Evolutionary conservation across 192 early-diverging fungal species (phyloP).

Genomic region (Backusella australiensis): DNA sequence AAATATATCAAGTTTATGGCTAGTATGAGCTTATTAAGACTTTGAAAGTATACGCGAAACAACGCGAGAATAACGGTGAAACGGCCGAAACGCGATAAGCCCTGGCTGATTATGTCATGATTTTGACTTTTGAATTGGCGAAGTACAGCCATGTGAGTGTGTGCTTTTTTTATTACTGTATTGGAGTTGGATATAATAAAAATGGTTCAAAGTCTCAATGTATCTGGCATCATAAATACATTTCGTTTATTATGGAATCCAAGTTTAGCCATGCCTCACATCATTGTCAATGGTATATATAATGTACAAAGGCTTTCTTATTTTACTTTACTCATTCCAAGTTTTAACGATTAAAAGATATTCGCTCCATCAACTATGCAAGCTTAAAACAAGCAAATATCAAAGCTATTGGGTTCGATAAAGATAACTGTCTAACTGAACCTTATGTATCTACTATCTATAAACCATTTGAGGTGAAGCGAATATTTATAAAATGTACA

Average conservation of each 20-base stretch:
- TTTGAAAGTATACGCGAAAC: too few species aligned
- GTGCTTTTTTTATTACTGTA: too few species aligned
- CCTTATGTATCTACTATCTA: slow-evolving; percentile 75
- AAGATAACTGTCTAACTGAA: slow-evolving; percentile 93
- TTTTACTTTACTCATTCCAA: background rate
- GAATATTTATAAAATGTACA: background rate
- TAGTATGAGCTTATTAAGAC: too few species aligned
- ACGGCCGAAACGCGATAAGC: too few species aligned
- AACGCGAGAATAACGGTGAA: too few species aligned
- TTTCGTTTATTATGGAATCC: slow-evolving; percentile 59
- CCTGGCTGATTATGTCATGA: too few species aligned
- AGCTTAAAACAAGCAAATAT: slow-evolving; percentile 51
- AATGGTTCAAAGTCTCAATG: slow-evolving; percentile 84
- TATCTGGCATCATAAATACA: slow-evolving; percentile 55
- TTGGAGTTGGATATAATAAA: background rate
- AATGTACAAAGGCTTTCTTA: background rate
- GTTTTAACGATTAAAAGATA: slow-evolving; percentile 40
- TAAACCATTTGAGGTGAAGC: slow-evolving; percentile 61
- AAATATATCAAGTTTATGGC: too few species aligned
- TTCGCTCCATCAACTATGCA: slow-evolving; percentile 65
- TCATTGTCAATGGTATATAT: slow-evolving; percentile 61
- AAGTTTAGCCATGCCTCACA: slow-evolving; percentile 70
- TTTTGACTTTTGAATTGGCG: too few species aligned
- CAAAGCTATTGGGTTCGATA: slow-evolving; percentile 85
- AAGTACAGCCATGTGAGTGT: too few species aligned